Percentiles rank a stretch among this genome's conserved stretches.
Conservation (phyloP, 2,329 filamentous ascomycete genomes). For the Fusarium incarnatum region DNA sequence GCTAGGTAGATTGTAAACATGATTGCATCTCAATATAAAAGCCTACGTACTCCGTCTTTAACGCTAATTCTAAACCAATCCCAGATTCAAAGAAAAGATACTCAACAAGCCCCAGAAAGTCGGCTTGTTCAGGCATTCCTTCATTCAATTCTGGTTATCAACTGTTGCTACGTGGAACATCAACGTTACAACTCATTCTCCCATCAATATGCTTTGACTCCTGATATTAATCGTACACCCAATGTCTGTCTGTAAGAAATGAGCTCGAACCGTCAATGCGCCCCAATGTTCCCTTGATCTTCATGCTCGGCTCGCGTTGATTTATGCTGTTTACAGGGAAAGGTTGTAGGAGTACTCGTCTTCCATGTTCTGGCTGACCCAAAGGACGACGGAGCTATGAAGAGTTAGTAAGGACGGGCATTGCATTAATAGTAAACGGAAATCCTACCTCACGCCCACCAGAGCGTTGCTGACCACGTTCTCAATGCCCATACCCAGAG, state of each 20-base stretch:
- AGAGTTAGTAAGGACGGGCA: slow-evolving; percentile 26
- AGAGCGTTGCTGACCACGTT: slow-evolving; percentile 74
- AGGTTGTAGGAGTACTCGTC: slow-evolving; percentile 78
- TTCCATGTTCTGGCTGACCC: slow-evolving; percentile 79
- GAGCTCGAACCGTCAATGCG: slow-evolving; percentile 17
- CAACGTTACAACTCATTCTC: slow-evolving; percentile 9
- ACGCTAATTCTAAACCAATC: slow-evolving; percentile 23
- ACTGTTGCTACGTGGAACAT: not conserved
- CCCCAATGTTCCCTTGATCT: not conserved
- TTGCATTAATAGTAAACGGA: not conserved
- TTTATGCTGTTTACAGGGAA: slow-evolving; percentile 59
- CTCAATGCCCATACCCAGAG: slow-evolving; percentile 72
- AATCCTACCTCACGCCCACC: slow-evolving; percentile 68
- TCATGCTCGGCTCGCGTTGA: slow-evolving; percentile 5
- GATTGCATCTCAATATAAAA: slow-evolving; percentile 5
- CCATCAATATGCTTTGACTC: not conserved
- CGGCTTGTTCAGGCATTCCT: slow-evolving; percentile 5
- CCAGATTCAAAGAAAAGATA: slow-evolving; percentile 11
- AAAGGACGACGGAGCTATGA: slow-evolving; percentile 70
- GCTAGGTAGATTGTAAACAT: not conserved
- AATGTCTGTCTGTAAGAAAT: slow-evolving; percentile 3
- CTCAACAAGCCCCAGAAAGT: not conserved
- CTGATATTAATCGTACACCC: slow-evolving; percentile 36
- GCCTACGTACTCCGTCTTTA: slow-evolving; percentile 14
- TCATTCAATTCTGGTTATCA: slow-evolving; percentile 2